A percentile compares a stretch with the other conserved stretches of the same genome.
These are phyloP conservation scores for Metschnikowia lunata DNA, from an alignment of 805 yeast species.

Conservation along the genomic window DNA sequence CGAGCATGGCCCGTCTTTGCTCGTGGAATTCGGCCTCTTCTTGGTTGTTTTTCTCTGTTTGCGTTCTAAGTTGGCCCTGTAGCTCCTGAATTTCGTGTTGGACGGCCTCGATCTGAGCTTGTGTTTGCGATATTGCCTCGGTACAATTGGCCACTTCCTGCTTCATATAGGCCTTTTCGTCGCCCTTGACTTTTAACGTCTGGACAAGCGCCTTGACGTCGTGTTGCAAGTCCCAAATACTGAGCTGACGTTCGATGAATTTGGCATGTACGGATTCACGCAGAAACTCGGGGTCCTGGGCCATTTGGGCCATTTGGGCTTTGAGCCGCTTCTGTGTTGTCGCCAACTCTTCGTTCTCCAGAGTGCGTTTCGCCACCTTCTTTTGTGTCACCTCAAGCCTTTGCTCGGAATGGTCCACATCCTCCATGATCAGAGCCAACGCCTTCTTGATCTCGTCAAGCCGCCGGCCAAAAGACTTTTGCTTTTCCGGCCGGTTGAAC, in stretches of 20 bases:
- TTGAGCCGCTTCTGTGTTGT: conserved; percentile 25
- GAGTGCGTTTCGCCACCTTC: conserved; percentile 26
- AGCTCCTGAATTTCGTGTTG: conserved; percentile 17
- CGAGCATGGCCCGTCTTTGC: conserved; percentile 16
- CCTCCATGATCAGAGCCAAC: conserved; percentile 42
- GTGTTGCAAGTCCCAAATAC: conserved; percentile 44
- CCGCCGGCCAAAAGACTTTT: conserved; percentile 40
- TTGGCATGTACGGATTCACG: conserved; percentile 16
- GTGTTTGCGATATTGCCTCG: conserved; percentile 45
- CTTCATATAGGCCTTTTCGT: conserved; percentile 62
- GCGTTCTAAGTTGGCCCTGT: conserved; percentile 19
- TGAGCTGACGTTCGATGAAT: conserved; percentile 35
- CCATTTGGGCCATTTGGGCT: conserved; percentile 25
- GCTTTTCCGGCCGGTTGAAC: conserved; percentile 39
- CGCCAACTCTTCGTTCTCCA: conserved; percentile 25
- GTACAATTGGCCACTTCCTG: conserved; percentile 54
- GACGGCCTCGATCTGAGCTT: conserved; percentile 23
- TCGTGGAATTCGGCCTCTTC: conserved; percentile 19
- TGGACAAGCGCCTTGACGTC: conserved; percentile 41
- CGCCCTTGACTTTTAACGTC: conserved; percentile 43
- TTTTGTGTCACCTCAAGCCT: conserved; percentile 33
- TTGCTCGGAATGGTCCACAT: conserved; percentile 40
- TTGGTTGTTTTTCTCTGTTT: conserved; percentile 20
- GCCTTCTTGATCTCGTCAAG: conserved; percentile 41
- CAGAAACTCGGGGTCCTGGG: conserved; percentile 20